Base-by-base conservation (phyloP, 2,329 filamentous ascomycete species). In the Aureobasidium pullulans region DNA sequence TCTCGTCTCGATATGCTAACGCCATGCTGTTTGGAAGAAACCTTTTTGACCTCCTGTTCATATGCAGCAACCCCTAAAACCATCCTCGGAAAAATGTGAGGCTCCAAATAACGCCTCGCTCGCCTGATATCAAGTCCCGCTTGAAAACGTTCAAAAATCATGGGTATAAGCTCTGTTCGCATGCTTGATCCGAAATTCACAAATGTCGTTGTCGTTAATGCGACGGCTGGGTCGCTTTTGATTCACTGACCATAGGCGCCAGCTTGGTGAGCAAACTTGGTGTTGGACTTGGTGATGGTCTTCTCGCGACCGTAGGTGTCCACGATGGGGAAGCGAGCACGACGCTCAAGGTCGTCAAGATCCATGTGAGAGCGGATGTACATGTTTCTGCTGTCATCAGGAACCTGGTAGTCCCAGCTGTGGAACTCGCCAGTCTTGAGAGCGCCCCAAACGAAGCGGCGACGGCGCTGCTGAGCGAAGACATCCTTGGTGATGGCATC, bases 301-400 rank as follows among this genome's bases (percentile, higher is more conserved):
- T 69, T 69, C 50, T 67, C 64, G 15, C 68, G 66, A 46, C 77
- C 77, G 29, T 73, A 63, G n/a, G 71, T 69, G 52, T 80, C 77
- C 16, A 80, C 77, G 3, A 76, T 71, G 1, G 89, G 89, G 74
- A 79, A 94, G 44, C 89, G 81, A 42, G 89, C 89, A 62, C 83
- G 83, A 59, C 88, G 82, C 77, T 94, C 89, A 6, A 94, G 79
- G 60, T 91, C 87, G 68, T 94, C 89, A 1, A 94, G 82, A 16
- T 88, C 85, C 66, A 91, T 87, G 69, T 89, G 87, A 36, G 86
- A 90, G 60, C 92, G 88, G 67, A 96, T 95, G 73, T 93, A 95
- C 73, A 89, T 89, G 65, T 67, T 60, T 54, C 64, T 65, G 62
- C 65, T 88, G 67, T 89, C 83, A 64, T 89, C 84, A 3, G 80